Conservation (phyloP, 2,329 filamentous ascomycete genomes). For the Aspergillus tamarii region DNA sequence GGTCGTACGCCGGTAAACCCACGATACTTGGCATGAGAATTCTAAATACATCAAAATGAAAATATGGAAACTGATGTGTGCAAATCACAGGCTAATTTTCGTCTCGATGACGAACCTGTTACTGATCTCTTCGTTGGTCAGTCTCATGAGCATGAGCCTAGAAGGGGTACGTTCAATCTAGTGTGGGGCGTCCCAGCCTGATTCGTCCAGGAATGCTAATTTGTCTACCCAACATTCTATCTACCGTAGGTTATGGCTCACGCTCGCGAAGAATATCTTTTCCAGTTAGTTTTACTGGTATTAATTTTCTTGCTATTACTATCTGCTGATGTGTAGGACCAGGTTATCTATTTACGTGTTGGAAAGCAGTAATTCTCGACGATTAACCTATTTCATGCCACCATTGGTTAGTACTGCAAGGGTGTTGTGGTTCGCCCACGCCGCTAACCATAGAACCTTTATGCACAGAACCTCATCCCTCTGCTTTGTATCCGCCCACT, state of each 20-base stretch:
- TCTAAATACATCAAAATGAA: slow-evolving; percentile 3
- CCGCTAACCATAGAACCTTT: slow-evolving; percentile 13
- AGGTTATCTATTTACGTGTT: slow-evolving; percentile 49
- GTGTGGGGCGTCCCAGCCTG: slow-evolving; percentile 1
- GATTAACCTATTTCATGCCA: slow-evolving; percentile 52
- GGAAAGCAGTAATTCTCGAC: slow-evolving; percentile 50
- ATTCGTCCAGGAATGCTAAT: slow-evolving; percentile 15
- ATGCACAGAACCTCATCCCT: slow-evolving; percentile 60
- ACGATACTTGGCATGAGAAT: slow-evolving; percentile 17
- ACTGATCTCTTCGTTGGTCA: slow-evolving; percentile 62
- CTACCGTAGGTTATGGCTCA: slow-evolving; percentile 59
- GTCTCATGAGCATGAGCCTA: slow-evolving; percentile 61
- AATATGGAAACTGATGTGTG: slow-evolving; percentile 18
- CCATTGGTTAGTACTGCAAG: slow-evolving; percentile 42
- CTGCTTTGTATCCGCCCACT: slow-evolving; percentile 60
- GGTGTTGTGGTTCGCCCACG: background rate
- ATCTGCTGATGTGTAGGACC: slow-evolving; percentile 18
- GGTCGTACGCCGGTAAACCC: slow-evolving; percentile 17
- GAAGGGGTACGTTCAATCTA: slow-evolving; percentile 48
- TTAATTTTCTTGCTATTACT: background rate
- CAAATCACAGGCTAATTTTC: slow-evolving; percentile 55
- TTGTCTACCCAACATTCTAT: slow-evolving; percentile 4
- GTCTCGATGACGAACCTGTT: slow-evolving; percentile 64
- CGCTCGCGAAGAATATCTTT: slow-evolving; percentile 65
- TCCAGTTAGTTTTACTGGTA: slow-evolving; percentile 49